Base-by-base conservation (phyloP, 192 early-diverging fungal species). In the Coemansia sp. region DNA sequence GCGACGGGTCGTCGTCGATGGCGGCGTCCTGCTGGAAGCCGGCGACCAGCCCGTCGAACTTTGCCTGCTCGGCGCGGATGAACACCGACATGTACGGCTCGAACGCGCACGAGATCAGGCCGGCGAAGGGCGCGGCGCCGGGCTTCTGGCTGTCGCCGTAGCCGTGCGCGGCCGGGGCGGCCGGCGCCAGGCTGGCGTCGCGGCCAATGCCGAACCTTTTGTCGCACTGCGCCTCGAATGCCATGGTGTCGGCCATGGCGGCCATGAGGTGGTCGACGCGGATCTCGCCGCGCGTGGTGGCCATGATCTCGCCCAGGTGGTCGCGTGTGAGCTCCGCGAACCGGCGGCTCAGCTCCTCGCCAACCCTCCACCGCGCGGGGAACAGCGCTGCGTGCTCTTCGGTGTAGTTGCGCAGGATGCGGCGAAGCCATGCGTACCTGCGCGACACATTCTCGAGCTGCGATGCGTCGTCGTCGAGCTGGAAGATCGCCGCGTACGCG, bases 341-440 rank as follows among this genome's bases (percentile, higher is more conserved):
- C 44, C 85, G 75, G 51, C 86, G 68, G 62, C 89, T 90, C 9
- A 98, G 69, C 16, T 75, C 62, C 63, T 88, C 84, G 36, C 59
- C 67, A n/a, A 77, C 67, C 12, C 66, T 64, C 97, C 97, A 98
- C 20, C 76, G 56, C 4, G 74, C 67, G 0, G 94, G 95, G 59
- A 99, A 99, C 16, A 95, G 85, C 6, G 74, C 72, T 1, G 89
- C 87, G 69, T 97, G 94, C 35, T 91, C 89, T n/a, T 97, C 94
- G 67, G 95, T 92, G 73, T 89, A 91, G n/a, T 85, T 89, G 71
- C 93, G 93, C 43, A 98, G 69, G n/a, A 91, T 78, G 21, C 96
- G 86, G 63, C 95, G 92, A 35, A 99, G 76, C 92, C 95, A 98
- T 5, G 96, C 92, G 75, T 95, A 98, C 26, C 97, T 85, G 26